phyloP scores from a whole-genome alignment of 2,329 filamentous ascomycete genomes.

The Plenodomus lindquistii region DNA sequence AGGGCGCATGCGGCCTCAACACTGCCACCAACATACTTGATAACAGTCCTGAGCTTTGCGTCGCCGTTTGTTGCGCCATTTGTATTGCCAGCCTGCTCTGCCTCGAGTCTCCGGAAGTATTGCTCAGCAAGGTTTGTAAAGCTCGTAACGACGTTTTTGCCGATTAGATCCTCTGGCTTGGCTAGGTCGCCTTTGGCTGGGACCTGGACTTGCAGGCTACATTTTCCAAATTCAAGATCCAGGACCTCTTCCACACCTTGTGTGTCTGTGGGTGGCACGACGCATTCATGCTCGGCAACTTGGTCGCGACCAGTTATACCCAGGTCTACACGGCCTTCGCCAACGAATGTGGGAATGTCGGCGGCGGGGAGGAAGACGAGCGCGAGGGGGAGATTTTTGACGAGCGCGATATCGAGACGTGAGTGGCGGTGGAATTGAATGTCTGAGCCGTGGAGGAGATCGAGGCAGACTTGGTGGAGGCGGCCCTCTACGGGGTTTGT shows the following conservation, averaged over 20 bases:
- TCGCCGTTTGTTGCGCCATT: slow-evolving; percentile 43
- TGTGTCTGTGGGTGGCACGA: slow-evolving; percentile 50
- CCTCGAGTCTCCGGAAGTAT: slow-evolving; percentile 83
- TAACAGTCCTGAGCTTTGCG: slow-evolving; percentile 76
- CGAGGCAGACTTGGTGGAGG: slow-evolving; percentile 82
- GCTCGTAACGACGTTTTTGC: slow-evolving; percentile 93
- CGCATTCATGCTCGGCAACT: slow-evolving; percentile 84
- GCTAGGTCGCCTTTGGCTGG: slow-evolving; percentile 78
- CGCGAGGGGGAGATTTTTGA: slow-evolving; percentile 94
- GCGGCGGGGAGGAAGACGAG: slow-evolving; percentile 96
- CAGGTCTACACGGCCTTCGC: slow-evolving; percentile 88
- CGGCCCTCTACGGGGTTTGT: slow-evolving; percentile 72
- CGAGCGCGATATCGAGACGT: slow-evolving; percentile 93
- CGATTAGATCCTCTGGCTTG: slow-evolving; percentile 76
- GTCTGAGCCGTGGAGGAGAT: slow-evolving; percentile 90
- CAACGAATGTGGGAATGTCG: slow-evolving; percentile 96
- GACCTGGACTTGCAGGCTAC: slow-evolving; percentile 96
- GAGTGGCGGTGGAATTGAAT: slow-evolving; percentile 96
- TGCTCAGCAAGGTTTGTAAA: slow-evolving; percentile 82
- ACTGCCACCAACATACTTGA: slow-evolving; percentile 93
- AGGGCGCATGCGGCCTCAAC: slow-evolving; percentile 96
- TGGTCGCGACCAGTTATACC: slow-evolving; percentile 95
- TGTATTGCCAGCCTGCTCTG: slow-evolving; percentile 43
- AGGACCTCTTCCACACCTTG: slow-evolving; percentile 79
- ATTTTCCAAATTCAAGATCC: slow-evolving; percentile 86